These are phyloP conservation scores for Platanthera guangdongensis DNA, from an alignment of 106 monocot genomes.

Conservation along the genomic window DNA sequence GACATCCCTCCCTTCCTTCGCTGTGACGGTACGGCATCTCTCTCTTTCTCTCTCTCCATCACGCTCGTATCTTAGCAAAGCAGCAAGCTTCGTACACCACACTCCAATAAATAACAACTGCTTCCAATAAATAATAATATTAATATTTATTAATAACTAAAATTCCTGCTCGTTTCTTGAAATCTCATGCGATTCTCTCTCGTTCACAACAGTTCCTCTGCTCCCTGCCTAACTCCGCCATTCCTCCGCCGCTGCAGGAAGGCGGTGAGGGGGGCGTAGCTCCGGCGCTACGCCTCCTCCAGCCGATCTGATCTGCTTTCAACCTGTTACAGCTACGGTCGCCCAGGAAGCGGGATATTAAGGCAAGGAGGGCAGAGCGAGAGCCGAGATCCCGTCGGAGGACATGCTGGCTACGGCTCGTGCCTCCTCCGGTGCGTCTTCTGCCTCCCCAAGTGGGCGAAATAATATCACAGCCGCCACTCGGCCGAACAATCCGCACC, in stretches of 20 bases:
- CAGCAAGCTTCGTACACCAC: neutral
- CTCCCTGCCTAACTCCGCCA: no score
- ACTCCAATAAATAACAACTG: constrained; percentile 2
- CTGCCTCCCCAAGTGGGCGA: neutral
- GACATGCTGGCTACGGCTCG: constrained; percentile 25
- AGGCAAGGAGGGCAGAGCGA: neutral
- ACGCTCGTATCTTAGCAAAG: neutral
- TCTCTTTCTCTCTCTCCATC: neutral
- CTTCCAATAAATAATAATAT: neutral
- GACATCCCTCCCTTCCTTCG: neutral
- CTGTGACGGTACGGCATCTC: neutral
- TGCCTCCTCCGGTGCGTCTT: neutral
- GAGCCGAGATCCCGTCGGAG: constrained; percentile 3
- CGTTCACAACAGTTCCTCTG: neutral
- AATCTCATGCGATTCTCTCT: neutral
- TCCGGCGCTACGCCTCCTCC: neutral
- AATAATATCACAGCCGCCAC: constrained; percentile 1
- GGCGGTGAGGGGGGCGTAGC: neutral
- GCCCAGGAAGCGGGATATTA: neutral
- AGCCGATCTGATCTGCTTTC: neutral
- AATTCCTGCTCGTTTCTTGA: neutral
- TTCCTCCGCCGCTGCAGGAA: neutral
- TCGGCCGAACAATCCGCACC: constrained; percentile 15
- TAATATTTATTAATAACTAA: neutral
- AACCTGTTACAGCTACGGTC: neutral